A percentile compares a stretch with the other conserved stretches of the same genome.
Conservation (phyloP, 768 basidiomycete genomes). For the Polyporus arcularius region DNA sequence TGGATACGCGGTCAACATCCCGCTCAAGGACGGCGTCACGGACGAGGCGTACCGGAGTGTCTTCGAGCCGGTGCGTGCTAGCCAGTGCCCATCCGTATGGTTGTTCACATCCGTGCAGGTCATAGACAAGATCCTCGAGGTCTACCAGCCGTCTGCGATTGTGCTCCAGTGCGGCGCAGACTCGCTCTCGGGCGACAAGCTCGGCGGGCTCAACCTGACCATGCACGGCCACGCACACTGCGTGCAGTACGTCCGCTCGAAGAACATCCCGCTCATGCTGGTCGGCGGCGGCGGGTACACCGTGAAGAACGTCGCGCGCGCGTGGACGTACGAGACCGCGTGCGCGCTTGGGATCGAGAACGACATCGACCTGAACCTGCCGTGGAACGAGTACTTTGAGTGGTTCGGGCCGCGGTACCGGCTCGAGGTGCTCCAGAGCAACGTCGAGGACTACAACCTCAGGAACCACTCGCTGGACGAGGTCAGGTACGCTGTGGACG, state of each 20-base stretch:
- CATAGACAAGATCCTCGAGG: slow-evolving; percentile 81
- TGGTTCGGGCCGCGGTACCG: slow-evolving; percentile 97
- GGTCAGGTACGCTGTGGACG: slow-evolving; percentile 57
- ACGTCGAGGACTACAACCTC: slow-evolving; percentile 93
- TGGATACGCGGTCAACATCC: slow-evolving; percentile 91
- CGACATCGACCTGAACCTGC: slow-evolving; percentile 73
- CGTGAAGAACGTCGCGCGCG: slow-evolving; percentile 91
- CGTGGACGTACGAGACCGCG: slow-evolving; percentile 97
- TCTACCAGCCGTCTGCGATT: slow-evolving; percentile 84
- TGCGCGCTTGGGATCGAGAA: slow-evolving; percentile 88
- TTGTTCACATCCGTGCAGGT: slow-evolving; percentile 53
- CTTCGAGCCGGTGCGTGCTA: slow-evolving; percentile 80
- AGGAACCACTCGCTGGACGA: slow-evolving; percentile 77
- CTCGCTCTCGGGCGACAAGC: slow-evolving; percentile 91
- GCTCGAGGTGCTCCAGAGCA: slow-evolving; percentile 87
- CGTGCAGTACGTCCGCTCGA: slow-evolving; percentile 80
- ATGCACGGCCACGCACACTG: slow-evolving; percentile 95
- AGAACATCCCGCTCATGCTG: slow-evolving; percentile 85
- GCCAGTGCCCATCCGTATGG: background rate
- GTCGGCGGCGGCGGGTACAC: slow-evolving; percentile 98
- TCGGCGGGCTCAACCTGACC: slow-evolving; percentile 94
- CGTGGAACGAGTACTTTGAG: slow-evolving; percentile 91
- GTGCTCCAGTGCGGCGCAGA: slow-evolving; percentile 96
- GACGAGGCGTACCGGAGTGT: slow-evolving; percentile 85
- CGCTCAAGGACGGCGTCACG: slow-evolving; percentile 90